Evolutionary conservation across 805 yeast genomes (phyloP), one percentile per base, ranked within the genome.

Genomic region (Spathaspora girioi): DNA sequence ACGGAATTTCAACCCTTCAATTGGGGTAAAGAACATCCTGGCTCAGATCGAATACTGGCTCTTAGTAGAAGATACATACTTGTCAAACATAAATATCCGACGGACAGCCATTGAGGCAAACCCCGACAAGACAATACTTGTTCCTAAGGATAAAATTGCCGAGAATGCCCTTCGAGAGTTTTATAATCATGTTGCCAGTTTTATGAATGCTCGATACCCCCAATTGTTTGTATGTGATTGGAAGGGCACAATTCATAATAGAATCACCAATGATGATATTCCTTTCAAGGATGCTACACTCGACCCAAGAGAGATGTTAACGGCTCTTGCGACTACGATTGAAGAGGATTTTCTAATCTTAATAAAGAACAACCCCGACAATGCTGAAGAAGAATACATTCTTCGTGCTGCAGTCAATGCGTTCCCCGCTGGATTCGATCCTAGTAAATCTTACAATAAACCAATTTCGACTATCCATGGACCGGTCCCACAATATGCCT

Each of bases 351-450:
- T 83, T 50, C 60, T 87, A 42, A 64, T 87, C 6, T 57, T 87
- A 57, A 60, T 79, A 6, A 76, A 75, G 50, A 75, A 72, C 29
- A 54, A 69, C 38, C 73, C 73, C 0, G 38, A 46, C 2, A 66
- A 67, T 23, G 65, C 64, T 35, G 75, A 76, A 15, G 81, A 79
- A 50, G 91, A 85, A 58, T 87, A 85, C 61, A 70, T 77, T 26
- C 63, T 84, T 43, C 71, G 84, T 48, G 83, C 82, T 0, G 81
- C 83, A 7, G 68, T 78, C 3, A 77, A 83, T 20, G 82, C 83
- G 7, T 85, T 84, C 57, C 89, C 93, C 1, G 81, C 86, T 1
- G 93, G 93, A 1, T 87, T 87, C 65, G 82, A 82, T 59, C 92
- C 93, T 4, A 65, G 74, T 4, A 67, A 62, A 9, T 77, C 80